A percentile compares a stretch with the other conserved stretches of the same genome.
phyloP scores from a whole-genome alignment of 2,329 filamentous ascomycete species.

The Teratosphaeria pseudoeucalypti region DNA sequence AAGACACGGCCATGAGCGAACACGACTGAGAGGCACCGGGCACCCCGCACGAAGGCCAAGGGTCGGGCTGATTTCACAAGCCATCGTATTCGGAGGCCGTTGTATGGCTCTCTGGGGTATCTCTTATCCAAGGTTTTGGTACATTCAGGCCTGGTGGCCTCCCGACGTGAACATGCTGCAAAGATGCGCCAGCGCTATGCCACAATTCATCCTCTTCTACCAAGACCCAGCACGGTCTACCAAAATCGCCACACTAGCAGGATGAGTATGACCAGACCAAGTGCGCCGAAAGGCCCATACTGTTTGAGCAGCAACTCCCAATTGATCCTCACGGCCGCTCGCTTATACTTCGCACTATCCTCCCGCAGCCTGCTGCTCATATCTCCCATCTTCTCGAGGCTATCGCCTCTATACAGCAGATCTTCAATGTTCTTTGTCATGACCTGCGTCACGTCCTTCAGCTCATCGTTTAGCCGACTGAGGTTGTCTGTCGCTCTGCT shows the following conservation, averaged over 20 bases:
- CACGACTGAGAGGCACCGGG: not conserved
- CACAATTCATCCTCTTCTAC: not conserved
- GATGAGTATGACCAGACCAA: conserved; percentile 72
- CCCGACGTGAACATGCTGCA: not conserved
- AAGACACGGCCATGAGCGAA: not conserved
- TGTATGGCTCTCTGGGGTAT: not conserved
- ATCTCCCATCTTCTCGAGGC: conserved; percentile 92
- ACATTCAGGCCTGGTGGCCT: not conserved
- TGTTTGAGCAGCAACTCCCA: conserved; percentile 96
- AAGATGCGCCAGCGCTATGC: conserved; percentile 10
- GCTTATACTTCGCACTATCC: conserved; percentile 87
- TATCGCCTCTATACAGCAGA: conserved; percentile 86
- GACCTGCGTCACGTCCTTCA: conserved; percentile 94
- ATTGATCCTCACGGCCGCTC: conserved; percentile 89
- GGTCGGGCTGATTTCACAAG: not conserved
- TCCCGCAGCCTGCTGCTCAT: conserved; percentile 70
- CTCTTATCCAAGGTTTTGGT: not conserved
- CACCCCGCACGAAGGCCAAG: not conserved
- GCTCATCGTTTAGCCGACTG: conserved; percentile 90
- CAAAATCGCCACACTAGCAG: conserved; percentile 94
- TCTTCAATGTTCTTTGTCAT: conserved; percentile 99
- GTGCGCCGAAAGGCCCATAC: conserved; percentile 78
- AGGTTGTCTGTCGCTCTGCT: conserved; percentile 83
- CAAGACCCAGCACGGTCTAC: conserved; percentile 32
- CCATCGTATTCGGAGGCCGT: not conserved